A percentile compares a stretch with the other conserved stretches of the same genome.
phyloP scores from a whole-genome alignment of 73 alveolate genomes.

The Blepharisma japonicum region DNA sequence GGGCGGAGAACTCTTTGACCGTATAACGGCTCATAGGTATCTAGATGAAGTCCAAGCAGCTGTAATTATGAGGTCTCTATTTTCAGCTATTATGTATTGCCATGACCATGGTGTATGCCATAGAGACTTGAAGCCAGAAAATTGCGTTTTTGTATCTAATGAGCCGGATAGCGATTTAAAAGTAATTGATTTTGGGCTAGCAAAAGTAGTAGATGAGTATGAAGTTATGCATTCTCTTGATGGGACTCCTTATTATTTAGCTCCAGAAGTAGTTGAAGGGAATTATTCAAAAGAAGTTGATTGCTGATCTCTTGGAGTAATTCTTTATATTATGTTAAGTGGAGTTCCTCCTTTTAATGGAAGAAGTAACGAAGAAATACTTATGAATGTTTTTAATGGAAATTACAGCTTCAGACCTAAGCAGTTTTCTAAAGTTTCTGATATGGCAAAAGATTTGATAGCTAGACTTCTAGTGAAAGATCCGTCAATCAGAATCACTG shows the following conservation, averaged over 20 bases:
- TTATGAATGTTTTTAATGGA: constrained; percentile 41
- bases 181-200: constrained; percentile 67
- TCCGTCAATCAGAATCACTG: constrained; percentile 54
- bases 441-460: constrained; percentile 53
- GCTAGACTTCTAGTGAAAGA: constrained; percentile 43
- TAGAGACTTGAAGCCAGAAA: constrained; percentile 73
- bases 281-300: constrained; percentile 57
- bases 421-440: constrained; percentile 45
- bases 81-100: constrained; percentile 63
- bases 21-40: constrained; percentile 39
- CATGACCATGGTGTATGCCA: constrained; percentile 53
- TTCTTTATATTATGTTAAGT: constrained; percentile 57
- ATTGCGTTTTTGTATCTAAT: constrained; percentile 45
- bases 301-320: constrained; percentile 70
- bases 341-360: constrained; percentile 79
- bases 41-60: constrained; percentile 44
- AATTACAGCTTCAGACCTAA: constrained; percentile 30
- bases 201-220: constrained; percentile 39
- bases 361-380: constrained; percentile 53
- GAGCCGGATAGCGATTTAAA: constrained; percentile 44
- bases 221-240: constrained; percentile 38
- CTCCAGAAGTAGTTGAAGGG: constrained; percentile 62
- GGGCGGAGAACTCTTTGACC: constrained; percentile 54
- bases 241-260: constrained; percentile 68
- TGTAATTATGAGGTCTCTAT: constrained; percentile 31